Evolutionary conservation across 2,329 filamentous ascomycete species (phyloP), one percentile per base, ranked within the genome.

Genomic region (Alternaria incomplexa): DNA sequence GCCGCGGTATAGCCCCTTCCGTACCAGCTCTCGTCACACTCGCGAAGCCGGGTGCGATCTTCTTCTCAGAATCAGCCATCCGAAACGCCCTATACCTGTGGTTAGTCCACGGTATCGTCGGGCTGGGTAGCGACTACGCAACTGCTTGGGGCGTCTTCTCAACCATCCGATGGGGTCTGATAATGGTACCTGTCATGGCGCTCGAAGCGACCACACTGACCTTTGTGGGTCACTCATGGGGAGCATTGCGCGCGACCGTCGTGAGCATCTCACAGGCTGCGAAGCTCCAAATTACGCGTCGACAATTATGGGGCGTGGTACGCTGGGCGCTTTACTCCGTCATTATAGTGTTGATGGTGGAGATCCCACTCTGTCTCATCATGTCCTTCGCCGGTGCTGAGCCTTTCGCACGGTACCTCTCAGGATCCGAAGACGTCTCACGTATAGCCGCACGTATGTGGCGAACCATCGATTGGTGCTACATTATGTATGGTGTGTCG

Each of bases 71-170:
- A 72, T 92, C 89, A 0, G 88, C 87, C 0, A 78, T 92, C 5
- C 83, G 90, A 7, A 93, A 93, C 64, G 84, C 88, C 0, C 81
- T 93, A 0, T 93, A 93, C 63, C 84, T 93, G 0, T 93, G 90
- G 90, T 82, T 93, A 0, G 85, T 93, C 1, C 85, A 81, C 56
- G 87, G 84, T 5, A 90, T 93, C 17, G 85, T 93, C 0, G 80
- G 85, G 0, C 81, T 93, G 62, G 89, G 90, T 0, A 78, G 81
- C 0, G 84, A 87, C 7, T 93, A 93, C 74, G 88, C 89, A 0
- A 92, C 90, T 0, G 89, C 90, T 0, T 93, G 90, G 90, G 88
- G 89, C 2, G 82, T 92, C 10, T 93, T 93, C 80, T 90, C 86
- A 58, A 92, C 89, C 0, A 92, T 93, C 45, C 85, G 90, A 13